These are phyloP conservation scores for Aspergillus saccharolyticus DNA, from an alignment of 495 filamentous ascomycete genomes.

Conservation along the genomic window DNA sequence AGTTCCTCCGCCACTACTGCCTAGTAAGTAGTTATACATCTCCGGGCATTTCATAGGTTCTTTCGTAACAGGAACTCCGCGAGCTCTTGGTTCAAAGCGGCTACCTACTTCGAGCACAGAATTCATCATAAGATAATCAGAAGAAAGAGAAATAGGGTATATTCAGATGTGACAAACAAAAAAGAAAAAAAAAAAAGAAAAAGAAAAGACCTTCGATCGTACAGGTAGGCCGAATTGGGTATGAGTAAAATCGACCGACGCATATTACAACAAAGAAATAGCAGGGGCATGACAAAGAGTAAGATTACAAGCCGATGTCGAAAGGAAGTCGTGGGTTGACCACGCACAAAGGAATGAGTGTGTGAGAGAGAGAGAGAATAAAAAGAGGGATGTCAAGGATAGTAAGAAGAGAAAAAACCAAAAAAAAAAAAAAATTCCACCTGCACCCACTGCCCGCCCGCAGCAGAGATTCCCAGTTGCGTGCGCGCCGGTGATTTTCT, in stretches of 20 bases:
- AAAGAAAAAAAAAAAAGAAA: not conserved
- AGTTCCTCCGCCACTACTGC: too few species aligned
- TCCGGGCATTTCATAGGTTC: not conserved
- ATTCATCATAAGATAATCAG: not conserved
- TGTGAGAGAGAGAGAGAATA: too few species aligned
- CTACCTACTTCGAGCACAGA: not conserved
- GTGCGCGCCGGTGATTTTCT: not conserved
- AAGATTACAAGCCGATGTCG: not conserved
- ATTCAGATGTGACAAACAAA: not conserved
- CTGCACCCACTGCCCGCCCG: not conserved
- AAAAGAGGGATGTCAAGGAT: constrained; percentile 10
- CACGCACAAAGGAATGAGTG: constrained; percentile 7
- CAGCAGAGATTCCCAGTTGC: not conserved
- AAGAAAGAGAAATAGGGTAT: not conserved
- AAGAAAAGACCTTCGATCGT: not conserved
- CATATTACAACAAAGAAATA: not conserved
- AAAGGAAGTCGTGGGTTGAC: not conserved
- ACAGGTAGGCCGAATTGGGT: not conserved
- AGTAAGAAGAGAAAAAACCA: constrained; percentile 10
- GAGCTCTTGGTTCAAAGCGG: not conserved
- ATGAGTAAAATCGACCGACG: not conserved
- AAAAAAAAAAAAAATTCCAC: constrained; percentile 8
- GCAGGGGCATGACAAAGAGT: constrained; percentile 6
- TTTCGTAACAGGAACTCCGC: not conserved
- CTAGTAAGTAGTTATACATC: too few species aligned